Base-by-base conservation (phyloP, 805 yeast species). In the Candida yuanshanica region DNA sequence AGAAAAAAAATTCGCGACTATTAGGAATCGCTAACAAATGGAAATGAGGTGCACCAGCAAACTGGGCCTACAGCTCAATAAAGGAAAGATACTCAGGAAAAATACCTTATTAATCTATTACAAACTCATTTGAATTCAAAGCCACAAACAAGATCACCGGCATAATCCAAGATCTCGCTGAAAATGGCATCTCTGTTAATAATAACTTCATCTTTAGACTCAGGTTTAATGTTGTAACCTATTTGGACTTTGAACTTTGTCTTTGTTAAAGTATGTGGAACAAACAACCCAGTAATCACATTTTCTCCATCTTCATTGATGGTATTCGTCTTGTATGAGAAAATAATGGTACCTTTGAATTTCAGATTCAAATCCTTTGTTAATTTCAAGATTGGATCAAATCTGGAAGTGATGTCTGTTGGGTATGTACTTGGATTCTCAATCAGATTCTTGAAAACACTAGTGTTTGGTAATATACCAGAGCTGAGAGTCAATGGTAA, bases 261-360 rank as follows among this genome's bases (percentile, higher is more conserved):
- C 46, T 75, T 74, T 16, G 69, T 64, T 46, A 75, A 62, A 29
- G 74, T 72, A 4, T 73, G 62, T 2, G 96, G 95, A 39, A 83
- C 78, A 66, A 91, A 81, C 36, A 93, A 64, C 2, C 97, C 97
- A 18, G 90, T 75, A 37, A 91, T 75, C 7, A 82, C 80, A 51
- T 79, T 79, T 39, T 68, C 68, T 8, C 81, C 78, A 7, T 75
- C 73, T 39, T 72, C 69, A 42, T 76, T 63, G n/a, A 77, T 77
- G 11, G 63, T 54, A 53, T 68, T 78, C 49, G 67, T 70, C 43
- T 74, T 74, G 35, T 77, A 69, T 24, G 93, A 88, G 55, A 93
- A 78, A 4, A 90, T 69, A 35, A 88, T 69, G 16, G 77, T 71
- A 47, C 83, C 81, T 33, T 79, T 77, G 63, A 77, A 89, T 47